Evolutionary conservation across 306 rosid species (phyloP).

Genomic region (Carpinus fangiana): DNA sequence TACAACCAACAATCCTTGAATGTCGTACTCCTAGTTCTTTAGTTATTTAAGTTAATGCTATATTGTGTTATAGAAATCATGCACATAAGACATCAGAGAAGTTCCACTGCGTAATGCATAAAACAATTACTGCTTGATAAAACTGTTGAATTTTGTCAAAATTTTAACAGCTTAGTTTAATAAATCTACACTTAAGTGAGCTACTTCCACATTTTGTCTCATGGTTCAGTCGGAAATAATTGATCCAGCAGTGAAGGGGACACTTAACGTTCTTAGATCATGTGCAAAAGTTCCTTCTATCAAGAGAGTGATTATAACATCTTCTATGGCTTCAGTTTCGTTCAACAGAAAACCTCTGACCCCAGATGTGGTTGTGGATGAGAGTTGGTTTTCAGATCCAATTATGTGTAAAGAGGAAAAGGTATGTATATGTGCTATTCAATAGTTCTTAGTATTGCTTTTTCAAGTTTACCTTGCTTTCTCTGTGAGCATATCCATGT

Average conservation of each 20-base stretch:
- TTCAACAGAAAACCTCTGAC: slow-evolving; percentile 1
- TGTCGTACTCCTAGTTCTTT: no score
- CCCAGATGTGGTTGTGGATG: not conserved
- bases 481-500: no score
- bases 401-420: not conserved
- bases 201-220: not conserved
- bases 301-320: slow-evolving; percentile 29
- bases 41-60: no score
- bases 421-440: not conserved
- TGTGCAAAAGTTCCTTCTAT: slow-evolving; percentile 11
- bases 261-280: slow-evolving; percentile 26
- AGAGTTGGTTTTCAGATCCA: not conserved
- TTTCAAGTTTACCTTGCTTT: not conserved
- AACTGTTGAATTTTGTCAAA: no score
- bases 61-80: no score
- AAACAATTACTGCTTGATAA: no score
- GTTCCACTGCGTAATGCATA: no score
- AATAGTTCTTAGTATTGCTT: not conserved
- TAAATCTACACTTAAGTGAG: no score
- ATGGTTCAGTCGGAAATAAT: not conserved
- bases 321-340: slow-evolving; percentile 10
- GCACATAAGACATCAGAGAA: no score
- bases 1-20: no score
- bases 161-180: no score
- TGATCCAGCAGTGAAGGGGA: slow-evolving; percentile 30